phyloP scores from a whole-genome alignment of 139 green algal species.

The Dunaliella primolecta region DNA sequence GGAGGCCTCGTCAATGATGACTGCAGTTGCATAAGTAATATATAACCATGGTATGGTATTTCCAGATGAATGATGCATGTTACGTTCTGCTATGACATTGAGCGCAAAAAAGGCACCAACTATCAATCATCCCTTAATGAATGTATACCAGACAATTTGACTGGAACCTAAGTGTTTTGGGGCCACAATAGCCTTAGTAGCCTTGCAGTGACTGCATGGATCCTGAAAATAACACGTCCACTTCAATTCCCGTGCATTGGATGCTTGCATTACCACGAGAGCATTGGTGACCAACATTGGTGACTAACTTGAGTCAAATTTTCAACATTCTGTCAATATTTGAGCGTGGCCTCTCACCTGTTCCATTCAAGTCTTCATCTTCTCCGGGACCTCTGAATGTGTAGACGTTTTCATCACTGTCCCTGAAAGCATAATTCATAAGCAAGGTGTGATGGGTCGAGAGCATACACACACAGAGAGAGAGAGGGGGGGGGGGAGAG shows the following conservation, averaged over 20 bases:
- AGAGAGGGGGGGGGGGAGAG: no score
- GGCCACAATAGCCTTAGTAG: no score
- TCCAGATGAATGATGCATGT: no score
- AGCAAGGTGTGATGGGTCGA: not conserved
- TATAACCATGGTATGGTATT: not conserved
- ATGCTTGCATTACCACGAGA: not conserved
- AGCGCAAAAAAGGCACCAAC: no score
- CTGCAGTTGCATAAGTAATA: not conserved
- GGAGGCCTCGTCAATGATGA: not conserved
- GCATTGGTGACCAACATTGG: not conserved
- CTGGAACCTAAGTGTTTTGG: no score
- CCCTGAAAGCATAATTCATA: not conserved
- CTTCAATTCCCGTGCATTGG: no score
- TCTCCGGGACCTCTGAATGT: not conserved
- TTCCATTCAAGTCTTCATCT: not conserved
- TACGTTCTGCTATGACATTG: no score
- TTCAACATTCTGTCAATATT: not conserved
- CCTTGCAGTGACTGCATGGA: no score
- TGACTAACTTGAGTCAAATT: not conserved
- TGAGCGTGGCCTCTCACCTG: not conserved
- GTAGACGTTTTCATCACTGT: not conserved
- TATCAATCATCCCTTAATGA: not conserved
- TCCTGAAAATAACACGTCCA: no score
- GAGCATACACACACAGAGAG: not conserved
- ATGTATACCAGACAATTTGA: not conserved